Conservation (phyloP, 176 grass and related monocot genomes). For the Raddia distichophylla region DNA sequence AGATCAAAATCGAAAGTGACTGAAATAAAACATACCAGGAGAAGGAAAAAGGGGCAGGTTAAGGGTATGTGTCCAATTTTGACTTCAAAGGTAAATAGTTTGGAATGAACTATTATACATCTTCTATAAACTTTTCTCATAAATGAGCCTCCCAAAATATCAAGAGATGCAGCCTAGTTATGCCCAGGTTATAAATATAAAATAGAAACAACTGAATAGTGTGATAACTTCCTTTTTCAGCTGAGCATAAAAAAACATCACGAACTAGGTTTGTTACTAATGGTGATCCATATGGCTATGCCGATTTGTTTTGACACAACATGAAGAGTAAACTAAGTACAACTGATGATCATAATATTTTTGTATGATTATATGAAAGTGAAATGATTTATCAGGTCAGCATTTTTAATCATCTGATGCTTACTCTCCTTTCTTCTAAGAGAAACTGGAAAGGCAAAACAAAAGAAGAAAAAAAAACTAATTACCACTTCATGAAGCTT, state of each 20-base stretch:
- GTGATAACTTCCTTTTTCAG: neutral
- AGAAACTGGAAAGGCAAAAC: neutral
- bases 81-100: neutral
- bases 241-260: neutral
- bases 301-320: neutral
- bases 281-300: neutral
- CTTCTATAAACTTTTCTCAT: neutral
- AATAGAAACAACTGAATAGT: neutral
- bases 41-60: neutral
- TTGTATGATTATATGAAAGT: neutral
- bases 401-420: conserved; percentile 2
- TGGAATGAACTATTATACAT: neutral
- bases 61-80: neutral
- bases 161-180: no score
- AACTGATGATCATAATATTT: neutral
- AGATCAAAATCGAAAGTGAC: neutral
- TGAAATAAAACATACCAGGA: neutral
- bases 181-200: neutral
- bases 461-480: neutral
- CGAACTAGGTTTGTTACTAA: neutral
- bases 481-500: conserved; percentile 80
- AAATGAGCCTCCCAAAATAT: neutral
- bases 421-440: neutral
- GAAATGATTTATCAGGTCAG: neutral
- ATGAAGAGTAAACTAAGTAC: neutral